These are phyloP conservation scores for Citrus maxima DNA, from an alignment of 345 rosid species.

Conservation along the genomic window DNA sequence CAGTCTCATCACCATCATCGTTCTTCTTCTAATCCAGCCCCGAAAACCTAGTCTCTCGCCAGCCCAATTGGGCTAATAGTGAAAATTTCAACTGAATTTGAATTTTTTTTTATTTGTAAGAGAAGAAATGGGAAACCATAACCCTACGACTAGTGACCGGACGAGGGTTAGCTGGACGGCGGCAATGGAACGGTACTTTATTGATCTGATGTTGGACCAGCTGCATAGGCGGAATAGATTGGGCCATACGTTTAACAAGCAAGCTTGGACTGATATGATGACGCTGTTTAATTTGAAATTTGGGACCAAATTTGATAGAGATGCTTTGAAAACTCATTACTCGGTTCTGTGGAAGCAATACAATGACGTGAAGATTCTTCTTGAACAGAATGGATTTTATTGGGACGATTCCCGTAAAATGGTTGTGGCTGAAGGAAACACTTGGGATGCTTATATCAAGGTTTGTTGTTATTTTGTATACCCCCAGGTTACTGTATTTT, in stretches of 20 bases:
- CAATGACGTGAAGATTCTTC: conserved; percentile 46
- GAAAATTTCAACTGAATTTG: too few species aligned
- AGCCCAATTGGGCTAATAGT: too few species aligned
- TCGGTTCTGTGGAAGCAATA: conserved; percentile 39
- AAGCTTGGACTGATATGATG: conserved; percentile 42
- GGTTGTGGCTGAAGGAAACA: conserved; percentile 30
- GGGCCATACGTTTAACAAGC: conserved; percentile 40
- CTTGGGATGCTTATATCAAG: conserved; percentile 36
- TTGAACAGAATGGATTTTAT: conserved; percentile 39
- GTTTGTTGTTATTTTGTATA: background rate
- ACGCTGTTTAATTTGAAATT: conserved; percentile 31
- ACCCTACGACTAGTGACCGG: conserved; percentile 17
- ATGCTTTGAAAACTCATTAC: conserved; percentile 32
- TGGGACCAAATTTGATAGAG: conserved; percentile 29
- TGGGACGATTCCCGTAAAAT: conserved; percentile 37
- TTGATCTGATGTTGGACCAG: conserved; percentile 41
- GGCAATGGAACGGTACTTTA: conserved; percentile 30
- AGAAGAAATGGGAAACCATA: conserved; percentile 28
- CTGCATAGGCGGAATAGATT: conserved; percentile 36
- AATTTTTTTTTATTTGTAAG: background rate
- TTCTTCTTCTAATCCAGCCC: background rate
- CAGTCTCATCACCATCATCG: too few species aligned
- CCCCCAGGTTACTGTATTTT: background rate
- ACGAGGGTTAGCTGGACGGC: conserved; percentile 24
- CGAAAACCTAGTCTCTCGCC: too few species aligned